These are phyloP conservation scores for Neonectria hederae DNA, from an alignment of 2,329 filamentous ascomycete genomes.

Conservation along the genomic window DNA sequence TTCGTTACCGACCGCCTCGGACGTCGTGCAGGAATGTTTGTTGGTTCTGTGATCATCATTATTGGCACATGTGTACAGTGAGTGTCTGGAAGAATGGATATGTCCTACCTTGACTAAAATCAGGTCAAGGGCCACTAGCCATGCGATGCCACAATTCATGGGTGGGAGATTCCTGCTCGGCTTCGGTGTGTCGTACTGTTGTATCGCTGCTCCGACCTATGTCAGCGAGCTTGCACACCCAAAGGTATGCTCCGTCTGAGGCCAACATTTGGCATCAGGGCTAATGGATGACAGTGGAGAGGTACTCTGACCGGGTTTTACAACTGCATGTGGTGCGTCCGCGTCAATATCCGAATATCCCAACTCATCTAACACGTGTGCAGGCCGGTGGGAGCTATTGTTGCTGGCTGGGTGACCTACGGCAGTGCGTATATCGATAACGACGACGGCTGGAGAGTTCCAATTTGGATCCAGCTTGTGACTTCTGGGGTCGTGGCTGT, in stretches of 20 bases:
- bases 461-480: conserved; percentile 50
- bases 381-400: conserved; percentile 55
- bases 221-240: conserved; percentile 63
- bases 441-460: conserved; percentile 49
- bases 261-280: fast-evolving
- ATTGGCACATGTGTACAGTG: conserved; percentile 53
- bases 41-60: conserved; percentile 52
- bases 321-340: conserved; percentile 45
- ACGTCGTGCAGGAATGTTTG: conserved; percentile 53
- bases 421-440: conserved; percentile 54
- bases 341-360: neutral
- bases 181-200: conserved; percentile 57
- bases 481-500: conserved; percentile 49
- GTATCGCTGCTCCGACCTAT: conserved; percentile 52
- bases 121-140: conserved; percentile 43
- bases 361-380: neutral
- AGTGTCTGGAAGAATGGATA: neutral
- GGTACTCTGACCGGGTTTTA: conserved; percentile 53
- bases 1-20: conserved; percentile 54
- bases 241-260: neutral
- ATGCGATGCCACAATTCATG: conserved; percentile 50
- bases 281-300: conserved; percentile 50
- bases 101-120: neutral
- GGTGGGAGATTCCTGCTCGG: conserved; percentile 65
- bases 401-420: conserved; percentile 63